phyloP scores from a whole-genome alignment of 2,329 filamentous ascomycete genomes.

The Nemania serpens region DNA sequence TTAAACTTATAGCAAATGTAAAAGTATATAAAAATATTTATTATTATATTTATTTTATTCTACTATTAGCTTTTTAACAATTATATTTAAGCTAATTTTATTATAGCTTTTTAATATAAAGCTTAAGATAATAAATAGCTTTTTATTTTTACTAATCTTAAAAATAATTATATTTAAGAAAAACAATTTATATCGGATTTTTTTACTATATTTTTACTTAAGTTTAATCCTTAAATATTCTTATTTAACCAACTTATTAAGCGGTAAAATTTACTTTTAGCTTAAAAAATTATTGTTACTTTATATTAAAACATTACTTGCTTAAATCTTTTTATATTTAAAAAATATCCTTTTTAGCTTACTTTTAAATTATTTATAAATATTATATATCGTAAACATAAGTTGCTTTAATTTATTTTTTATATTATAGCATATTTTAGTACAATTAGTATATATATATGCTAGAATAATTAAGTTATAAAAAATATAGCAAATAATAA shows the following conservation, averaged over 20 bases:
- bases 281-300: background rate
- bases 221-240: background rate
- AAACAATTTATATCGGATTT: background rate
- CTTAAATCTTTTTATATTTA: background rate
- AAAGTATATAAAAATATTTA: background rate
- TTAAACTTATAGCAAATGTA: background rate
- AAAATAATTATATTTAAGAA: background rate
- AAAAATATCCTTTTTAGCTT: background rate
- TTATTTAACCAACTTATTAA: background rate
- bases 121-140: background rate
- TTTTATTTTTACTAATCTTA: background rate
- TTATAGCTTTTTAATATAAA: background rate
- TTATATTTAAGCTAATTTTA: background rate
- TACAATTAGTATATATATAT: background rate
- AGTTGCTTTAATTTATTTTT: background rate
- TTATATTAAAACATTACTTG: background rate
- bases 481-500: background rate
- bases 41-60: background rate
- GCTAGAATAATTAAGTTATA: too few species aligned
- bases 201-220: background rate
- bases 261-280: background rate
- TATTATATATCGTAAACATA: background rate
- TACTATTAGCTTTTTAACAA: background rate
- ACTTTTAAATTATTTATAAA: background rate
- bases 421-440: background rate